Base-by-base conservation (phyloP, 2,329 filamentous ascomycete genomes). In the Rhexocercosporidium sp. region DNA sequence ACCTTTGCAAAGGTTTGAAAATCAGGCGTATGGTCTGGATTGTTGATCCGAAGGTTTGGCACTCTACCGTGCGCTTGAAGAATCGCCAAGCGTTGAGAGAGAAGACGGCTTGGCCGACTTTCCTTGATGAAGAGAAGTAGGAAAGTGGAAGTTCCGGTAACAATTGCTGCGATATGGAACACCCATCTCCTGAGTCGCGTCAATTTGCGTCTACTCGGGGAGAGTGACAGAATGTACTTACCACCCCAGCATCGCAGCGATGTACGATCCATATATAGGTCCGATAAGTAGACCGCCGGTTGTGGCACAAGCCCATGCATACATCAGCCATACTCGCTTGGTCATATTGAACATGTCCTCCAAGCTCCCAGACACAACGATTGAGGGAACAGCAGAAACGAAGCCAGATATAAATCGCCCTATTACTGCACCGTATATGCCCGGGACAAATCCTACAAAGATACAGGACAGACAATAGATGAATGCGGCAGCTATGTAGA, bases 261-360 rank as follows among this genome's bases (percentile, higher is more conserved):
- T 77, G 69, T 82, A 81, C 1, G 79, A 79, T 16, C 80, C 80
- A 68, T 81, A 77, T 1, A 83, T 78, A 5, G 83, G 82, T 0
- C 82, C 83, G 3, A 82, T 62, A 6, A 79, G 77, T 12, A 84
- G 69, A 0, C 81, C 83, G 6, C 81, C 70, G 1, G 81, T 83
- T 1, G 81, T 78, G 9, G 77, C 77, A 25, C 78, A 75, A 34
- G 80, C 79, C 82, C 83, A 85, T 7, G 79, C 71, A 63, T 81
- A 81, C 9, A 85, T 77, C 16, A 82, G 72, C 82, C 81, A 84
- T 8, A 84, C 79, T 16, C 83, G 77, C n/a, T 75, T 76, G 63
- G 77, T 76, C 1, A 78, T 77, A 64, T 83, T 80, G 75, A 80
- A 84, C 73, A 85, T 79, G 67, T 85, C 83, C 66, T 85, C 83